Conservation (phyloP, 164 flowering plant species). For the Berberis vulgaris region DNA sequence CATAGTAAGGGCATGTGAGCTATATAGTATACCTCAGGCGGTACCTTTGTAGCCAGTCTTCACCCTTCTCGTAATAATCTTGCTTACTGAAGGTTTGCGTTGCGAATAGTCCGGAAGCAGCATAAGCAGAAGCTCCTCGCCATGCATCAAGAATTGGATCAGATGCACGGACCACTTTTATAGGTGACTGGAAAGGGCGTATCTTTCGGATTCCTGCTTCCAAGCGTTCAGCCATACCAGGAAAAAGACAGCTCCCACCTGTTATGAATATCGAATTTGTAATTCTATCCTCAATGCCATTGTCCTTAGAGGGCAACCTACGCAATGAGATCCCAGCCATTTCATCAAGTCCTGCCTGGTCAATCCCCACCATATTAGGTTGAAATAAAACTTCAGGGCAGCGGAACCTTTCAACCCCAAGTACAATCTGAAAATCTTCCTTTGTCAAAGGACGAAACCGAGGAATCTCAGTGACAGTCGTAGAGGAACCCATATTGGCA, state of each 20-base stretch:
- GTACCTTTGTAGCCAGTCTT: conserved; percentile 75
- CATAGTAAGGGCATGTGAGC: neutral
- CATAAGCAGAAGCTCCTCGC: conserved; percentile 82
- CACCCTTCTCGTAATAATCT: conserved; percentile 88
- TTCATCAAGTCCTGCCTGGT: conserved; percentile 93
- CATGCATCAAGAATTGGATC: conserved; percentile 90
- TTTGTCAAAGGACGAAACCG: conserved; percentile 63
- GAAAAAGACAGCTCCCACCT: conserved; percentile 75
- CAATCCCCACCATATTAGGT: conserved; percentile 76
- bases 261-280: conserved; percentile 71
- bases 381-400: conserved; percentile 92
- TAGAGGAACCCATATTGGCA: conserved; percentile 30
- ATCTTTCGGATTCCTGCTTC: conserved; percentile 85
- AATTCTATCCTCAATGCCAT: conserved; percentile 40
- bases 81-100: conserved; percentile 57
- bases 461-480: conserved; percentile 41
- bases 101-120: conserved; percentile 43
- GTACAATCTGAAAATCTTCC: conserved; percentile 76
- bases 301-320: conserved; percentile 37
- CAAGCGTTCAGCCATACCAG: conserved; percentile 74
- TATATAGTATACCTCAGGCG: conserved; percentile 47
- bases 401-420: conserved; percentile 94
- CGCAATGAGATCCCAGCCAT: conserved; percentile 82
- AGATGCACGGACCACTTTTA: conserved; percentile 54
- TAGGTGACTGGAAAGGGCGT: conserved; percentile 69